Evolutionary conservation across 306 rosid genomes (phyloP), one percentile per base, ranked within the genome.

Genomic region (Pyrus pyrifolia): DNA sequence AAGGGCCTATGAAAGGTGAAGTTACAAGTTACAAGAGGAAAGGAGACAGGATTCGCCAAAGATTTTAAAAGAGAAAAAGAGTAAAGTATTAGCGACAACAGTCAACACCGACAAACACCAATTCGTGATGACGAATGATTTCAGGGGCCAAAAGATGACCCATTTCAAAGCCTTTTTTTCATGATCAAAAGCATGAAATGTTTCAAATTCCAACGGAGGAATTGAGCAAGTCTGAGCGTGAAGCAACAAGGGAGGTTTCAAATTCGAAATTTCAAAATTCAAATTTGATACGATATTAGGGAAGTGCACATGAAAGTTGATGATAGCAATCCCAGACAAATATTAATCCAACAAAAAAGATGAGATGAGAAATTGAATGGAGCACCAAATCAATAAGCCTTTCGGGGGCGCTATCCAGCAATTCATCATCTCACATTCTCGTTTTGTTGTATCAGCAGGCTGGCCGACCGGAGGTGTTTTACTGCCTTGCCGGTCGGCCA

Each of bases 221-320:
- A 15, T 5, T 49, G 51, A 58, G 10, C 15, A 66, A 70, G 76
- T 38, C 74, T 67, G 64, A 79, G 86, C 49, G n/a, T 60, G 70
- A 83, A 68, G 81, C 53, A 53, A 74, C 13, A 44, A 72, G 42
- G 33, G 18, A 49, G 21, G 53, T 11, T 55, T 70, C 29, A 61
- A 71, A 33, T 76, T 73, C 62, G 58, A 80, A 80, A 45, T 58
- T 57, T 77, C 78, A 33, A 83, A 72, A 17, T 53, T 67, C 38
- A 67, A 12, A 25, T 62, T 44, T 53, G 61, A 73, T 60, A 25
- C 17, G 11, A 23, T 10, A 63, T 17, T 63, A 35, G 60, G 62
- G 45, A 58, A 83, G 22, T 78, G 88, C 90, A 85, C 89, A 84
- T 87, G 57, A 73, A 35, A 15, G 17, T 9, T 40, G 76, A 72